Conservation (phyloP, 352 stramenopile genomes). For the Pythium brassicae region DNA sequence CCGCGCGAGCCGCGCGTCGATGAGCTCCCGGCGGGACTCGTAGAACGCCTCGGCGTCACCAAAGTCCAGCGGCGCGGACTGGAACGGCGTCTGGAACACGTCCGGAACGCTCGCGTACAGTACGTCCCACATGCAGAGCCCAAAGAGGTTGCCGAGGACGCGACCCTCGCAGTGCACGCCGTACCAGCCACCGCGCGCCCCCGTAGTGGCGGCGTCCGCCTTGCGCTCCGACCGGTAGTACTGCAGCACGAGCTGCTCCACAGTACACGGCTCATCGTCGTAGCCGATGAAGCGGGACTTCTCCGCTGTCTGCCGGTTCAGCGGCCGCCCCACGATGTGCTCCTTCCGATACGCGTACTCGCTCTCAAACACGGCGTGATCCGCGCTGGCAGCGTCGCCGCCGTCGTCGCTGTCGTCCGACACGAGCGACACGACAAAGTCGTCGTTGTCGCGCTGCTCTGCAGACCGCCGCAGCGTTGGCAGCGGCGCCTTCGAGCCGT, state of each 20-base stretch:
- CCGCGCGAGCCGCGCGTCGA: constrained; percentile 39
- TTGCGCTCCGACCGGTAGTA: constrained; percentile 44
- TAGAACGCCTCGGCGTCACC: constrained; percentile 58
- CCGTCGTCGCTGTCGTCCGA: constrained; percentile 12
- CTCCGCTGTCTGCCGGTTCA: constrained; percentile 70
- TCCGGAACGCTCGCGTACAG: constrained; percentile 74
- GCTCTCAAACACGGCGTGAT: neutral
- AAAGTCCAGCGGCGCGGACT: constrained; percentile 68
- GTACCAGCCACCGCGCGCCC: constrained; percentile 58
- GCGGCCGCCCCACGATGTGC: constrained; percentile 59
- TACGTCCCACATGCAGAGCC: constrained; percentile 87
- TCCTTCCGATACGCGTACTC: constrained; percentile 38
- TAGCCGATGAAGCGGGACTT: constrained; percentile 88
- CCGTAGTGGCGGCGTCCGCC: constrained; percentile 4
- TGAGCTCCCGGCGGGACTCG: constrained; percentile 27
- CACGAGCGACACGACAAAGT: constrained; percentile 15
- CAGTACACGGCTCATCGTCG: constrained; percentile 78
- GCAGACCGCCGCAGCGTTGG: neutral
- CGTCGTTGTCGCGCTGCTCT: neutral
- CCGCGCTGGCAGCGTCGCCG: neutral
- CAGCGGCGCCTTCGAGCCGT: neutral
- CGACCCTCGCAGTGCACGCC: constrained; percentile 82
- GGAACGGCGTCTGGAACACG: constrained; percentile 87
- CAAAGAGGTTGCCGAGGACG: constrained; percentile 71
- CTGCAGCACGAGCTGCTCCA: constrained; percentile 84